Evolutionary conservation across 78 protist genomes (phyloP).

Genomic region (Abeoforma whisleri): DNA sequence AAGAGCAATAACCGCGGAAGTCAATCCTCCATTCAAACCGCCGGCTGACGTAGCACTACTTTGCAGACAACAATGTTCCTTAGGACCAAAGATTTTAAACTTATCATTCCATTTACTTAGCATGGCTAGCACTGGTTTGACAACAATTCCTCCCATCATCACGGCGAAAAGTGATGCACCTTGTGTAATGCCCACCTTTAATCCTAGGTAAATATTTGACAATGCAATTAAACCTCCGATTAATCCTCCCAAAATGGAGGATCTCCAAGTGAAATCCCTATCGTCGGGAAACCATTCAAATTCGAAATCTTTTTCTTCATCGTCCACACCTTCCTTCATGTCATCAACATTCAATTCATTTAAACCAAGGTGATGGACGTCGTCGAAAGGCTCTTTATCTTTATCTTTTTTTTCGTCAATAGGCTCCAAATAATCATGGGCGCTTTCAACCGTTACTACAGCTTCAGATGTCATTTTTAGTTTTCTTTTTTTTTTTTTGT

Average conservation of each 20-base stretch:
- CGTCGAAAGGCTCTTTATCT: too few relatives aligned
- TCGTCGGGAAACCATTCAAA: background rate
- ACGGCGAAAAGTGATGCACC: slow-evolving; percentile 39
- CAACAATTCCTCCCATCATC: slow-evolving; percentile 30
- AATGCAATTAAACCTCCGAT: slow-evolving; percentile 22
- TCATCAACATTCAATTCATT: background rate
- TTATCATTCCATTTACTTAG: background rate
- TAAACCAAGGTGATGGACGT: too few relatives aligned
- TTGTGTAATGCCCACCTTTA: slow-evolving; percentile 26
- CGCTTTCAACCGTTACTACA: too few relatives aligned
- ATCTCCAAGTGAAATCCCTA: slow-evolving; percentile 30
- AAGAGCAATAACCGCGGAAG: slow-evolving; percentile 29
- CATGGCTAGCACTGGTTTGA: slow-evolving; percentile 12
- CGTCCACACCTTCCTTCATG: background rate
- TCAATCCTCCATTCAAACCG: slow-evolving; percentile 40
- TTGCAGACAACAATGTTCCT: slow-evolving; percentile 35
- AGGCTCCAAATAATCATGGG: too few relatives aligned
- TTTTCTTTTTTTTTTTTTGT: too few relatives aligned
- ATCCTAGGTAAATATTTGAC: slow-evolving; percentile 38
- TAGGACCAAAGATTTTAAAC: slow-evolving; percentile 16
- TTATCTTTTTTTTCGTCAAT: too few relatives aligned
- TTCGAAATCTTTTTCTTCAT: background rate
- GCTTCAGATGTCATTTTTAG: too few relatives aligned
- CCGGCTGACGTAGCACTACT: slow-evolving; percentile 32
- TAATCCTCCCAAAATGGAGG: slow-evolving; percentile 25